These are phyloP conservation scores for Ceratocystis diversiconidia DNA, from an alignment of 2,329 filamentous ascomycete genomes.

Conservation along the genomic window DNA sequence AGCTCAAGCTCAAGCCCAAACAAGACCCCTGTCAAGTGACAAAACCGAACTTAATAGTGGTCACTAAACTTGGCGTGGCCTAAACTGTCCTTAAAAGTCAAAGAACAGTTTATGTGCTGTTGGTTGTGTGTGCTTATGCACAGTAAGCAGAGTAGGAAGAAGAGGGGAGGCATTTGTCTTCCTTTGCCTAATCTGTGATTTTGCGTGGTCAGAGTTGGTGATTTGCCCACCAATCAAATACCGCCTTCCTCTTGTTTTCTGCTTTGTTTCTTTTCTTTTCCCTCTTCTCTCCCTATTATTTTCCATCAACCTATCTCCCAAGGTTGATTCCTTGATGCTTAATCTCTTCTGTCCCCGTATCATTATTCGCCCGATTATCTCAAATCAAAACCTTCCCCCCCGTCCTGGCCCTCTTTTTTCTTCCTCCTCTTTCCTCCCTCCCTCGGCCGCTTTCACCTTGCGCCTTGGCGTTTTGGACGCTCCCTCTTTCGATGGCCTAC, in stretches of 20 bases:
- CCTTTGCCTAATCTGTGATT: background rate
- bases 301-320: background rate
- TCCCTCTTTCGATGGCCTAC: background rate
- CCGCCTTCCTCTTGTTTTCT: background rate
- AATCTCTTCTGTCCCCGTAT: background rate
- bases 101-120: background rate
- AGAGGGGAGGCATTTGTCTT: background rate
- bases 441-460: background rate
- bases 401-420: background rate
- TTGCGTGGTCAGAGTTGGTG: background rate
- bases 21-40: background rate
- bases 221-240: slow-evolving; percentile 3
- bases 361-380: background rate
- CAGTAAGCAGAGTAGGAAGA: background rate
- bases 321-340: background rate
- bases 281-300: background rate
- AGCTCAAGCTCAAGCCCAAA: background rate
- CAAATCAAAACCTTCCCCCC: background rate
- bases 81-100: background rate
- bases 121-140: background rate
- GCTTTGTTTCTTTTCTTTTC: background rate
- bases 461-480: background rate
- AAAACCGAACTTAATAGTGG: background rate
- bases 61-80: background rate
- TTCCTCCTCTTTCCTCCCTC: background rate